phyloP scores from a whole-genome alignment of 116 monocot species.

The Dioscorea cayenensis region DNA sequence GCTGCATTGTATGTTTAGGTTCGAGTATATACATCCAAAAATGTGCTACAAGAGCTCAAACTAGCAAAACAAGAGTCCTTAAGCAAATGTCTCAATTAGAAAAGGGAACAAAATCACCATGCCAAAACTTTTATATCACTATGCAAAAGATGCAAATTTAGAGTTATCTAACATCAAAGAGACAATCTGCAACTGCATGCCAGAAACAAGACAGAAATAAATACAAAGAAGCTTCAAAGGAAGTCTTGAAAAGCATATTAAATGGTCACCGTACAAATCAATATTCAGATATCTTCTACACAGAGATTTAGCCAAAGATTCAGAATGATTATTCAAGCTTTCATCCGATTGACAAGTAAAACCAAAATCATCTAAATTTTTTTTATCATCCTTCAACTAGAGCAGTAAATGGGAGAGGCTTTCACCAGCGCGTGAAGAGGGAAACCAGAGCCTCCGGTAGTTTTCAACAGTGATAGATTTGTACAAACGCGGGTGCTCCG shows the following conservation, averaged over 20 bases:
- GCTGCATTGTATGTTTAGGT: slow-evolving; percentile 13
- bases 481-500: slow-evolving; percentile 28
- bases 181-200: slow-evolving; percentile 29
- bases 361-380: background rate
- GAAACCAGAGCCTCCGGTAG: slow-evolving; percentile 37
- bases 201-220: slow-evolving; percentile 22
- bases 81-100: slow-evolving; percentile 28
- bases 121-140: slow-evolving; percentile 50
- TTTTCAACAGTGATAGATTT: slow-evolving; percentile 22
- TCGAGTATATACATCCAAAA: slow-evolving; percentile 51
- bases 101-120: slow-evolving; percentile 37
- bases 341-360: background rate
- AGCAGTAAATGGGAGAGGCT: slow-evolving; percentile 22
- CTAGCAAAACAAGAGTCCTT: slow-evolving; percentile 41
- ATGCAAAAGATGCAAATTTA: slow-evolving; percentile 39
- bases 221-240: slow-evolving; percentile 26
- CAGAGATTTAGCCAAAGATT: slow-evolving; percentile 35
- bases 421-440: slow-evolving; percentile 24
- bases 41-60: slow-evolving; percentile 33
- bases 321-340: background rate
- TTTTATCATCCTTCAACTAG: background rate
- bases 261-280: slow-evolving; percentile 42
- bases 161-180: slow-evolving; percentile 31
- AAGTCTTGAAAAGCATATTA: slow-evolving; percentile 31
- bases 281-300: slow-evolving; percentile 52